Evolutionary conservation across 768 basidiomycete species (phyloP).

Genomic region (Termitomyces bulborhizus): DNA sequence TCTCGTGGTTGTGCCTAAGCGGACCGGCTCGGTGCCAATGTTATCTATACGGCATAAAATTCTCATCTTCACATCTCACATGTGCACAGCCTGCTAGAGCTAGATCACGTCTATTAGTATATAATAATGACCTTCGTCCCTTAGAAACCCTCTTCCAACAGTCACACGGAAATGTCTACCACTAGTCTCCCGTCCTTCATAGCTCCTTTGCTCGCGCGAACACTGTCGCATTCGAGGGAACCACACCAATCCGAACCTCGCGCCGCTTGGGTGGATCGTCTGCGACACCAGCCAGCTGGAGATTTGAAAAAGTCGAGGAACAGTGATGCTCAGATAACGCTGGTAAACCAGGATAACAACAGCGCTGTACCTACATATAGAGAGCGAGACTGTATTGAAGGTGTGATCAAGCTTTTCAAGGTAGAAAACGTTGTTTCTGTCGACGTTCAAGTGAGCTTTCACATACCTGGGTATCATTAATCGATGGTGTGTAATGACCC

Average conservation of each 20-base stretch:
- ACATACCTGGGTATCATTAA: background rate
- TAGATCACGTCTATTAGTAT: conserved; percentile 1
- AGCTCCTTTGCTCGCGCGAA: conserved; percentile 27
- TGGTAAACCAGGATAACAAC: conserved; percentile 48
- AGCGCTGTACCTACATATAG: conserved; percentile 54
- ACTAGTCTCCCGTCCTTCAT: conserved; percentile 47
- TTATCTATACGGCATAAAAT: conserved; percentile 13
- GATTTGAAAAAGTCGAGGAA: conserved; percentile 55
- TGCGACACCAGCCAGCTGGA: conserved; percentile 33
- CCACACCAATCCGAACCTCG: conserved; percentile 49
- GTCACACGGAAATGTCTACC: conserved; percentile 38
- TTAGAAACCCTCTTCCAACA: background rate
- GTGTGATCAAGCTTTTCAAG: conserved; percentile 49
- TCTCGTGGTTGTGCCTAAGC: background rate
- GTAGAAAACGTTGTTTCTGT: conserved; percentile 51
- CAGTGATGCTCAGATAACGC: conserved; percentile 43
- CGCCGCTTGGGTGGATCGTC: conserved; percentile 37
- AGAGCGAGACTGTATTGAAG: conserved; percentile 43
- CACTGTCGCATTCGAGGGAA: conserved; percentile 47
- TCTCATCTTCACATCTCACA: conserved; percentile 13
- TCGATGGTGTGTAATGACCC: background rate
- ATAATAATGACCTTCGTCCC: background rate
- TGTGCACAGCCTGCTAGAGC: conserved; percentile 4
- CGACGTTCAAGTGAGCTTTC: conserved; percentile 50
- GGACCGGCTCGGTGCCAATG: conserved; percentile 1